These are phyloP conservation scores for Mychonastes homosphaera DNA, from an alignment of 139 green algal genomes.

Conservation along the genomic window DNA sequence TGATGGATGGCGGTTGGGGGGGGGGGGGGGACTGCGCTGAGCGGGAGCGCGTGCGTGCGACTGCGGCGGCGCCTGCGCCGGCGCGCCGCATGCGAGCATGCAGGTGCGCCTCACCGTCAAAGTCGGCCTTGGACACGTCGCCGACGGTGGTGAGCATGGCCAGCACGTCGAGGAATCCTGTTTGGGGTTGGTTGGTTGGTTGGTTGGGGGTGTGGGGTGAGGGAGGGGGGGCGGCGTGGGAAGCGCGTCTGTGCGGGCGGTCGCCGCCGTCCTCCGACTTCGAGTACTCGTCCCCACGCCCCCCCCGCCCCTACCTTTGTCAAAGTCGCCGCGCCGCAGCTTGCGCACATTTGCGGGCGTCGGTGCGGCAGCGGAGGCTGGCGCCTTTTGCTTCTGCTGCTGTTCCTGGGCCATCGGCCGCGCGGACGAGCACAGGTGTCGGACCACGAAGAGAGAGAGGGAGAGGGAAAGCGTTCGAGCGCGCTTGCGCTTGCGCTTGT, in stretches of 20 bases:
- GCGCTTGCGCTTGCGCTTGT: no score
- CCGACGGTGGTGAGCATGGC: constrained; percentile 69
- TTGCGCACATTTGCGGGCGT: constrained; percentile 20
- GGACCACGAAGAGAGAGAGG: no score
- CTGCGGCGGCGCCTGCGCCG: no score
- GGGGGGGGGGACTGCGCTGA: not conserved
- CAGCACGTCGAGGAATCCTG: constrained; percentile 69
- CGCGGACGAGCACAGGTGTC: no score
- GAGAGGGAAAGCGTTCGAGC: no score
- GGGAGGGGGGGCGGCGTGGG: not conserved
- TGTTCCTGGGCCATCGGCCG: no score
- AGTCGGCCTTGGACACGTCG: constrained; percentile 37
- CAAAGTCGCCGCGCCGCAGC: constrained; percentile 23
- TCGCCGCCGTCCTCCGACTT: not conserved
- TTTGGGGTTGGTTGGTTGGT: no score
- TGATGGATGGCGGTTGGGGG: not conserved
- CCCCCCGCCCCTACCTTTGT: constrained; percentile 14
- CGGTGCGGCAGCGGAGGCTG: no score
- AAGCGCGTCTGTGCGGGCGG: not conserved
- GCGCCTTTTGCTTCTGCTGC: no score
- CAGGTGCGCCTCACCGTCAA: constrained; percentile 30
- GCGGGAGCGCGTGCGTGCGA: not conserved
- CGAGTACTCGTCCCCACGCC: not conserved
- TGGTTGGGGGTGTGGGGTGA: no score
- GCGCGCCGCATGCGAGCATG: no score